Evolutionary conservation across 345 rosid species (phyloP), one percentile per base, ranked within the genome.

Genomic region (Melaleuca quinquenervia): DNA sequence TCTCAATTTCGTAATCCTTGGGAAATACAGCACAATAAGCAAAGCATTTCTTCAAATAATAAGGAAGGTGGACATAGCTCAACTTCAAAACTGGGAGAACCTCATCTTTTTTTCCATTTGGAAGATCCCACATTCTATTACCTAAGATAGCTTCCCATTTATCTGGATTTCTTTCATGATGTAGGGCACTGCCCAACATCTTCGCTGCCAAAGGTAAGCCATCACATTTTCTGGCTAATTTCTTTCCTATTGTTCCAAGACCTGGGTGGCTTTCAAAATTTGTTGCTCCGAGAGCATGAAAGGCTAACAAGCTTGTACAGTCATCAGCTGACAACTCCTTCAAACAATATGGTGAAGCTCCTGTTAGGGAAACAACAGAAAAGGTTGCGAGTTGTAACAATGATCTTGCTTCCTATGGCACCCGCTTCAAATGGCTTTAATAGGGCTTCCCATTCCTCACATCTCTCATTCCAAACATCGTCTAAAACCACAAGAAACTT

Each of bases 161-260:
- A 0, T 7, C 0, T 0, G 0, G n/a, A 54, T 0, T 22, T 0
- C 1, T 54, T 22, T 54, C 22, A 54, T 24, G 22, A 8, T 2
- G n/a, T 54, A 54, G n/a, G n/a, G 24, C 60, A 22, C 60, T 6
- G 12, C 60, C 60, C 0, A 54, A 54, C 26, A 54, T 0, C 60
- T 54, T 54, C 0, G n/a, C n/a, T 1, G 6, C 60, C 13, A 9
- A 27, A 7, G 75, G 75, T 62, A 62, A 62, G 29, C 75, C 75
- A 27, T 62, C 6, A 29, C 41, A 62, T 54, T 2, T 54, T 54
- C 8, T 1, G 3, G 6, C 60, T 54, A 54, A 22, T 21, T 54
- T 22, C 6, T 8, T 1, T 0, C 60, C 60, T 54, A 54, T 54
- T 9, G 8, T 22, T 54, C 22, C 0, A 22, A 54, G 22, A 0